Evolutionary conservation across 1,284 basidiomycete species (phyloP).

Genomic region (Naganishia albida): DNA sequence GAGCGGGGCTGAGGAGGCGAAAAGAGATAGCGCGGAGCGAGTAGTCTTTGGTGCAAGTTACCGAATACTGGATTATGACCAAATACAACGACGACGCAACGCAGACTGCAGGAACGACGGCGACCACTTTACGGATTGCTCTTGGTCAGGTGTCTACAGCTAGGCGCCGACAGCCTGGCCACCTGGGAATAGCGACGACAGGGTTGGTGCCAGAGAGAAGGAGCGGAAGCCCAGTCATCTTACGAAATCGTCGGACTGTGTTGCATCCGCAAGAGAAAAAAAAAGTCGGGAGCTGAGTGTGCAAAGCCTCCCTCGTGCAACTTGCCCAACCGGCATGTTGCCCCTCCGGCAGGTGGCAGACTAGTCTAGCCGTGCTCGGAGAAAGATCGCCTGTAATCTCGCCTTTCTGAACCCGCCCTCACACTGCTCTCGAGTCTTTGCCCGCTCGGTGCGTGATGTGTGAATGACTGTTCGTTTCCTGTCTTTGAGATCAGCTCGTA

Average conservation of each 20-base stretch:
- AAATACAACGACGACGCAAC: conserved; percentile 1
- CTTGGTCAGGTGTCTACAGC: neutral
- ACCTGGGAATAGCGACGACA: conserved; percentile 15
- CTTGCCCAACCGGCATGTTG: neutral
- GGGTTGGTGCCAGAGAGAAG: neutral
- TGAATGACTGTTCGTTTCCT: too few species aligned
- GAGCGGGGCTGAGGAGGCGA: conserved; percentile 26
- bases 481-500: too few species aligned
- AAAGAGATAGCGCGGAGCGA: conserved; percentile 22
- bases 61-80: conserved; percentile 5
- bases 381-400: too few species aligned
- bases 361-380: too few species aligned
- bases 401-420: too few species aligned
- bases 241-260: conserved; percentile 2
- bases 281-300: conserved; percentile 12
- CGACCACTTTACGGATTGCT: neutral
- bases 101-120: neutral
- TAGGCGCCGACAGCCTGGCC: neutral
- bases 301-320: too few species aligned
- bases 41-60: neutral
- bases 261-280: conserved; percentile 18
- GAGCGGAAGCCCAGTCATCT: conserved; percentile 11
- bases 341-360: conserved; percentile 1
- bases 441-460: too few species aligned
- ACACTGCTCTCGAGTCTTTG: too few species aligned